A percentile compares a stretch with the other conserved stretches of the same genome.
phyloP scores from a whole-genome alignment of 371 early-diverging fungal species.

The Circinella umbellata region DNA sequence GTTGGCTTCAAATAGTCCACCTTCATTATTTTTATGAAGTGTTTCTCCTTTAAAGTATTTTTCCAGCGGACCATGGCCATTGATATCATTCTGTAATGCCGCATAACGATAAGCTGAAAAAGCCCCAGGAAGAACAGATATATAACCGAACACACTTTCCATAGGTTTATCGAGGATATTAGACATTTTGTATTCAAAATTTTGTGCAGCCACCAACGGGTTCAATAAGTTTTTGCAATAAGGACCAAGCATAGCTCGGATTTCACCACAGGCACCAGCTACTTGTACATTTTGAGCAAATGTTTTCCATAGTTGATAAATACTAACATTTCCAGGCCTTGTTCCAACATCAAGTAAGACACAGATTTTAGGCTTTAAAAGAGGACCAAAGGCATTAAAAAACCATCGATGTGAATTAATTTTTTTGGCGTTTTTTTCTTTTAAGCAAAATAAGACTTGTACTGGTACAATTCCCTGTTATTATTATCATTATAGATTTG shows the following conservation, averaged over 20 bases:
- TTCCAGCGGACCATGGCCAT: conserved; percentile 66
- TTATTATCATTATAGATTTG: neutral
- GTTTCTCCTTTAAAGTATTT: conserved; percentile 73
- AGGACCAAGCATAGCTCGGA: conserved; percentile 62
- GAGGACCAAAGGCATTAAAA: conserved; percentile 76
- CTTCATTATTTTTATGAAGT: conserved; percentile 41
- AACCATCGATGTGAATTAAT: conserved; percentile 91
- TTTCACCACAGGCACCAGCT: conserved; percentile 84
- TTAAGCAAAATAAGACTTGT: conserved; percentile 82
- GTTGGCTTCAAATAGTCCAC: conserved; percentile 68
- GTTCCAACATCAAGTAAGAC: conserved; percentile 81
- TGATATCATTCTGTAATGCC: conserved; percentile 57
- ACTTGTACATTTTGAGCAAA: conserved; percentile 67
- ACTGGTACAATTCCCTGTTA: conserved; percentile 64
- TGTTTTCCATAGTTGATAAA: conserved; percentile 76
- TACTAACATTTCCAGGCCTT: conserved; percentile 58
- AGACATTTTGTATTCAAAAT: conserved; percentile 92
- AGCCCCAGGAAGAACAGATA: conserved; percentile 80
- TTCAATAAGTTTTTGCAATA: conserved; percentile 70
- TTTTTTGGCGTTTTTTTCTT: conserved; percentile 89
- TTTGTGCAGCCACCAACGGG: conserved; percentile 90
- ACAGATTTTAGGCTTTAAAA: conserved; percentile 77
- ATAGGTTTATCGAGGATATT: conserved; percentile 87
- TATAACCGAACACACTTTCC: conserved; percentile 86
- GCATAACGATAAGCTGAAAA: conserved; percentile 74